These are phyloP conservation scores for Cryptosporidium muris DNA, from an alignment of 169 alveolate species.

Conservation along the genomic window DNA sequence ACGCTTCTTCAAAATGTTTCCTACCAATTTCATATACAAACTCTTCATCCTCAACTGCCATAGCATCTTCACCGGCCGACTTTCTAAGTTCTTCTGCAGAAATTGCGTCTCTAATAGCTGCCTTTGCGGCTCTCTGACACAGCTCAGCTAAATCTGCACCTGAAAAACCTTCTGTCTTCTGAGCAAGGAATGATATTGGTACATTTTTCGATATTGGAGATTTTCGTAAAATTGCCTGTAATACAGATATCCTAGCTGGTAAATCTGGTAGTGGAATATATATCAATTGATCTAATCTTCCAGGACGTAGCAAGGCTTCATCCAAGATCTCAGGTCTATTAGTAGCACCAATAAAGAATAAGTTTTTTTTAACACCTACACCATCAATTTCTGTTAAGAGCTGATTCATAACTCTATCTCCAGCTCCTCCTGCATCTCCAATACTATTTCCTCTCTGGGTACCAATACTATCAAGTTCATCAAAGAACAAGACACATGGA, in stretches of 20 bases:
- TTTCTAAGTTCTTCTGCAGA: conserved; percentile 84
- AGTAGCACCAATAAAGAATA: conserved; percentile 99
- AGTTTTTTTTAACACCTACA: conserved; percentile 97
- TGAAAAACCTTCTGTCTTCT: conserved; percentile 98
- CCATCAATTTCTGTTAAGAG: conserved; percentile 99
- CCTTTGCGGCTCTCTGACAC: conserved; percentile 98
- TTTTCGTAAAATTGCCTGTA: conserved; percentile 95
- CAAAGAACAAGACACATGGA: conserved; percentile 99
- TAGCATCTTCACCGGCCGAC: conserved; percentile 72
- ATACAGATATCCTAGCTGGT: conserved; percentile 94
- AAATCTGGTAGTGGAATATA: conserved; percentile 99
- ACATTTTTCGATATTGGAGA: conserved; percentile 97
- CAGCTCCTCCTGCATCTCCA: conserved; percentile 98
- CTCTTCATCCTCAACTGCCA: conserved; percentile 76
- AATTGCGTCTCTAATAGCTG: conserved; percentile 99
- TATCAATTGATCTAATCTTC: conserved; percentile 98
- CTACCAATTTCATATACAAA: conserved; percentile 94
- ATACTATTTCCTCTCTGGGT: conserved; percentile 92
- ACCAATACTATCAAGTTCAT: conserved; percentile 99
- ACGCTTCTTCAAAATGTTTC: conserved; percentile 98
- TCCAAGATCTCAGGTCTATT: conserved; percentile 99
- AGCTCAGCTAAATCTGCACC: conserved; percentile 99
- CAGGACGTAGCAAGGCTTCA: conserved; percentile 99
- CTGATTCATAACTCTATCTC: conserved; percentile 99
- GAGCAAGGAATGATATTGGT: conserved; percentile 96